Evolutionary conservation across 306 rosid species (phyloP).

Genomic region (Glycine latifolia): DNA sequence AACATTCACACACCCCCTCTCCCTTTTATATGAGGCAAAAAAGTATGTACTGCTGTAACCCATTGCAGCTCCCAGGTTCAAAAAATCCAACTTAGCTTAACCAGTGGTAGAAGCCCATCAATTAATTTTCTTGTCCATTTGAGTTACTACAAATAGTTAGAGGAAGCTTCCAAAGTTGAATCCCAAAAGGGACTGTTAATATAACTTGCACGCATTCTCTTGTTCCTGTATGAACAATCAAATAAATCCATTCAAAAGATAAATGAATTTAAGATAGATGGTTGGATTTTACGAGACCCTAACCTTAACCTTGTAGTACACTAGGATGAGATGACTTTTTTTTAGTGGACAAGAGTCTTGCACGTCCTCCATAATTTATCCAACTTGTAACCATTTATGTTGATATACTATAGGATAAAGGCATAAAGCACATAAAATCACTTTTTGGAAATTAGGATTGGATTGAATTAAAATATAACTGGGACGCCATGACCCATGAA

Average conservation of each 20-base stretch:
- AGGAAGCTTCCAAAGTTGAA: neutral
- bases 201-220: neutral
- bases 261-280: neutral
- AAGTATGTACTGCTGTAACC: too few species aligned
- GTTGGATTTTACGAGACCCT: neutral
- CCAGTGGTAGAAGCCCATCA: neutral
- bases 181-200: neutral
- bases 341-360: neutral
- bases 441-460: too few species aligned
- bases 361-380: neutral
- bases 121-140: neutral
- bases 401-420: too few species aligned
- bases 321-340: neutral
- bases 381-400: neutral
- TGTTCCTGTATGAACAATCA: neutral
- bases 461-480: too few species aligned
- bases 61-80: neutral
- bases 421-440: too few species aligned
- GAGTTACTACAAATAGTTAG: neutral
- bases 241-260: neutral
- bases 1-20: neutral
- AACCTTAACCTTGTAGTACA: neutral
- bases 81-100: neutral
- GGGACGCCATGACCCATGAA: too few species aligned
- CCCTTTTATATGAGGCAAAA: neutral